phyloP scores from a whole-genome alignment of 495 filamentous ascomycete species.

The Penicillium malachiteum region DNA sequence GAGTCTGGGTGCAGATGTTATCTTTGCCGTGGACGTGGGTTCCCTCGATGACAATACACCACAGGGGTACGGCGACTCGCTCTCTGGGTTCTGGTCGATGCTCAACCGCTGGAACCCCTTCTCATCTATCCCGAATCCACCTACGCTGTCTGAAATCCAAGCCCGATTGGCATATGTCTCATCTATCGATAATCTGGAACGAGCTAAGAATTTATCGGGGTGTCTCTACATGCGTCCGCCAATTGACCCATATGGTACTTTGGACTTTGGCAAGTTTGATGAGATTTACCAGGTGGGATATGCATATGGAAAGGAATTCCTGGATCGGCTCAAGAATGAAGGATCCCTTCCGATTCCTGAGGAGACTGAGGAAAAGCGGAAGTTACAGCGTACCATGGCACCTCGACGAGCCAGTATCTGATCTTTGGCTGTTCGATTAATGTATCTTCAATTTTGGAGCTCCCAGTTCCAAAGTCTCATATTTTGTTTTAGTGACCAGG shows the following conservation, averaged over 20 bases:
- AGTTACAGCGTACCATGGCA: constrained; percentile 88
- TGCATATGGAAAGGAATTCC: constrained; percentile 74
- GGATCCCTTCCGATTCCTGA: constrained; percentile 64
- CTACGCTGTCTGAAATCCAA: constrained; percentile 94
- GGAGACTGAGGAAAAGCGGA: constrained; percentile 85
- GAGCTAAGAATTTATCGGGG: constrained; percentile 82
- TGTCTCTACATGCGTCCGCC: constrained; percentile 96
- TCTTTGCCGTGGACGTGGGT: constrained; percentile 95
- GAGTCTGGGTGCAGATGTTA: constrained; percentile 83
- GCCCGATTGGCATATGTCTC: constrained; percentile 91
- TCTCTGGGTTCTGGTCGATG: constrained; percentile 94
- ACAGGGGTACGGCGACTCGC: constrained; percentile 85
- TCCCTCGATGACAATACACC: constrained; percentile 86
- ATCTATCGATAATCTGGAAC: constrained; percentile 87
- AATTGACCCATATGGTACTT: constrained; percentile 86
- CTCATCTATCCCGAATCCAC: constrained; percentile 80
- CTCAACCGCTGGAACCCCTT: constrained; percentile 97
- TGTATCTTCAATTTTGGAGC: too few species aligned
- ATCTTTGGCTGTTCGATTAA: neutral
- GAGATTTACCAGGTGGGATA: constrained; percentile 94
- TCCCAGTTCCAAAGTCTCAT: too few species aligned
- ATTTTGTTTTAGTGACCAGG: too few species aligned
- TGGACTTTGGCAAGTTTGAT: constrained; percentile 96
- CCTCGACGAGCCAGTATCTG: constrained; percentile 85
- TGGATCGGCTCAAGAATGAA: constrained; percentile 70